Percentiles rank a stretch among this genome's conserved stretches.
These are phyloP conservation scores for Coix lacrymajobi DNA, from an alignment of 176 grass and related monocot genomes.

Conservation along the genomic window DNA sequence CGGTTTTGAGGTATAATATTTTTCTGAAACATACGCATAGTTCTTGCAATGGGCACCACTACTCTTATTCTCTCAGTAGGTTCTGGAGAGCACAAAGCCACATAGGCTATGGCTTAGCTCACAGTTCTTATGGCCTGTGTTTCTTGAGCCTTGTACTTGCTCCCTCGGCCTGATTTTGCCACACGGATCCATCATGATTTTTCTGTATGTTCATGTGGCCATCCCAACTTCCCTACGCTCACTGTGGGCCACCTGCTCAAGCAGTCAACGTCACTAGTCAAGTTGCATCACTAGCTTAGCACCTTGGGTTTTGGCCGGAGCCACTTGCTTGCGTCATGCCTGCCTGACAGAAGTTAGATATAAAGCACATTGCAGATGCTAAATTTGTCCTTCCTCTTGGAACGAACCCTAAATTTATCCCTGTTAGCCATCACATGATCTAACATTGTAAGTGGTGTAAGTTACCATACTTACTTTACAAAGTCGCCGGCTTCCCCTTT, in stretches of 20 bases:
- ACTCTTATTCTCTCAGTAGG: background rate
- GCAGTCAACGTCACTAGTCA: constrained; percentile 16
- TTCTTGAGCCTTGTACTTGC: constrained; percentile 34
- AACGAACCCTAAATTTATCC: constrained; percentile 4
- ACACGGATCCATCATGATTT: constrained; percentile 2
- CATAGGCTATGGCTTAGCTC: background rate
- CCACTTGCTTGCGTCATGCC: constrained; percentile 19
- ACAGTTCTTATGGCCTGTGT: background rate
- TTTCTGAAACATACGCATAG: background rate
- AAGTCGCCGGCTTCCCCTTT: constrained; percentile 19
- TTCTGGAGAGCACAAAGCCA: constrained; percentile 15
- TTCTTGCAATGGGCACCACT: no score
- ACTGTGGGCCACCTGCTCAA: background rate
- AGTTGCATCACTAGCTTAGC: constrained; percentile 29
- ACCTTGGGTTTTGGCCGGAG: constrained; percentile 19
- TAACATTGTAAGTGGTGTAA: background rate
- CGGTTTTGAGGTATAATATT: background rate
- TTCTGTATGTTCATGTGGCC: background rate
- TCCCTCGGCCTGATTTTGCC: background rate
- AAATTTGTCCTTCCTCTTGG: background rate
- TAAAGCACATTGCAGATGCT: background rate
- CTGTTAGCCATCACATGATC: constrained; percentile 12
- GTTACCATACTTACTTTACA: background rate
- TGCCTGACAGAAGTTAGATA: constrained; percentile 16
- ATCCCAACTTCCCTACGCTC: background rate